Percentiles rank a stretch among this genome's conserved stretches.
These are phyloP conservation scores for Centrapalus pauciflorus DNA, from an alignment of 129 eudicot genomes.

Conservation along the genomic window DNA sequence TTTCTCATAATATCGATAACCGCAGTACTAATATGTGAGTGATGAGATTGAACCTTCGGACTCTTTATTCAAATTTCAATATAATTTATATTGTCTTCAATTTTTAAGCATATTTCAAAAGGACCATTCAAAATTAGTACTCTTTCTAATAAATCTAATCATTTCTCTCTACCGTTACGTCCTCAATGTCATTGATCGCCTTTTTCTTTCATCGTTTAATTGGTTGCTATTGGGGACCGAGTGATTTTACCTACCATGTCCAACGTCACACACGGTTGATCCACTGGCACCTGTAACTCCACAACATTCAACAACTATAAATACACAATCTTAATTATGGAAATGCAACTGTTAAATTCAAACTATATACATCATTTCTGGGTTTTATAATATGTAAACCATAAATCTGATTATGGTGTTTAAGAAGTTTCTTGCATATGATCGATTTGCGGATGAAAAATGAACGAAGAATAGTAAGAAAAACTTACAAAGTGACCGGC, in stretches of 20 bases:
- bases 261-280: slow-evolving; percentile 46
- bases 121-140: no score
- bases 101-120: background rate
- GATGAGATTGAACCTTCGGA: slow-evolving; percentile 2
- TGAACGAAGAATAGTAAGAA: background rate
- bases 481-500: slow-evolving; percentile 65
- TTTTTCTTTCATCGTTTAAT: slow-evolving; percentile 2
- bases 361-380: background rate
- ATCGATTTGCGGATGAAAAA: background rate
- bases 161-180: background rate
- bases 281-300: slow-evolving; percentile 33
- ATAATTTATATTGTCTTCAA: background rate
- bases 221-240: slow-evolving; percentile 29
- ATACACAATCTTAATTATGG: background rate
- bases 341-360: background rate
- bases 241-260: slow-evolving; percentile 49
- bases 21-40: no score
- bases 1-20: no score
- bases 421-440: background rate
- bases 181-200: background rate
- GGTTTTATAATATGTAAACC: background rate
- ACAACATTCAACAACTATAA: background rate
- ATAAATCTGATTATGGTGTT: background rate
- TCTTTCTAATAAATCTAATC: background rate
- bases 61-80: background rate